Evolutionary conservation across 2,329 filamentous ascomycete genomes (phyloP), one percentile per base, ranked within the genome.

Genomic region (Xylariales sp.): DNA sequence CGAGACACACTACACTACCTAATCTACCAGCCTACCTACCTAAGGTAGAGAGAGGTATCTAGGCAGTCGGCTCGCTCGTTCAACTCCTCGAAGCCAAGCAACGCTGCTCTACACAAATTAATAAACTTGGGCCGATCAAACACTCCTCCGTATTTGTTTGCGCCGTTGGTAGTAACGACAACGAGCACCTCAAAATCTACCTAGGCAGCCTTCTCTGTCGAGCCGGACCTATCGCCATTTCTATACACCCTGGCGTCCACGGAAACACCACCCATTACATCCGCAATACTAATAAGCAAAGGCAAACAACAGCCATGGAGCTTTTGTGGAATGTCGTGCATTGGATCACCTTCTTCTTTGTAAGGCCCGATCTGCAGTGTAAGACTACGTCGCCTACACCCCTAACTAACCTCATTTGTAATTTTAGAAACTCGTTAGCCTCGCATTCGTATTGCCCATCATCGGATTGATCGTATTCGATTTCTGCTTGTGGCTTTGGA

Each of bases 401-500:
- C 63, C 62, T 68, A 65, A 70, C 68, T 68, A 32, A 61, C 30
- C 39, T 23, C 43, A 7, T 7, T 48, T 49, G 39, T 23, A 6
- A 41, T 1, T 49, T 5, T 52, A 79, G 77, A 79, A 79, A 73
- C 63, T 79, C 32, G 68, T 68, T 56, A 78, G 84, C 43, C 75
- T 86, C 0, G 76, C 83, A 9, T 81, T 86, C 50, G 78, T 83
- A 49, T 66, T 84, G 0, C 86, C 86, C 1, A 75, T 86, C 36
- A 65, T 82, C 36, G 75, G 81, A n/a, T 76, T 87, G 36, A 79
- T 88, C 64, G 68, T 81, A 36, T 82, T 86, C 71, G 86, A 89
- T 73, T 74, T 88, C 56, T 75, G 78, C 32, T 79, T 88, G 36
- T 88, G 86, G 85, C 69, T 85, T 48, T 88, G 83, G 81, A 82